A percentile compares a stretch with the other conserved stretches of the same genome.
Conservation (phyloP, 73 alveolate species). For the Paramecium bursaria region DNA sequence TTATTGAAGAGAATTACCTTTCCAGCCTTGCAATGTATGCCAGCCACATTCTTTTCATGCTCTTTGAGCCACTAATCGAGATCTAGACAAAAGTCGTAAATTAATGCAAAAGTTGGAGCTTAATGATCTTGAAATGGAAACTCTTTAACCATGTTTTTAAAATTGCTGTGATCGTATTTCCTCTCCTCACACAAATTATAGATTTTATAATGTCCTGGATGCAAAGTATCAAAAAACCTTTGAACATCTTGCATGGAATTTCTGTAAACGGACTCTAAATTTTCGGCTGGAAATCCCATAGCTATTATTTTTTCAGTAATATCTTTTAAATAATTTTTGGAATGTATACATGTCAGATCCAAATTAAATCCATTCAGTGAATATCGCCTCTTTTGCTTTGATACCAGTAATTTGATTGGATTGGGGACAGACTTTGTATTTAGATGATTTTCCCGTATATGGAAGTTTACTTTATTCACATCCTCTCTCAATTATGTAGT, state of each 20-base stretch:
- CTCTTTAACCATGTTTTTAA: slow-evolving; percentile 40
- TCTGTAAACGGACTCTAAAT: slow-evolving; percentile 85
- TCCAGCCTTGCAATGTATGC: slow-evolving; percentile 98
- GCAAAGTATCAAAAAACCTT: slow-evolving; percentile 85
- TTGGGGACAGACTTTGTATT: slow-evolving; percentile 46
- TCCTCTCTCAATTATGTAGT: slow-evolving; percentile 16
- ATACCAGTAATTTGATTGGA: slow-evolving; percentile 41
- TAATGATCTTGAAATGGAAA: slow-evolving; percentile 72
- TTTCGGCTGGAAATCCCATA: slow-evolving; percentile 91
- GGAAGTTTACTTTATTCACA: slow-evolving; percentile 28
- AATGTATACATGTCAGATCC: slow-evolving; percentile 51
- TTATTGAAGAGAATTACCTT: slow-evolving; percentile 58
- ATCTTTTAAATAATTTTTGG: slow-evolving; percentile 42
- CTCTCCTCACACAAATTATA: slow-evolving; percentile 90
- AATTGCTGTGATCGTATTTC: slow-evolving; percentile 62
- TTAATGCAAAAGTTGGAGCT: slow-evolving; percentile 59
- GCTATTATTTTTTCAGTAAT: slow-evolving; percentile 89
- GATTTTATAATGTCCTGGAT: slow-evolving; percentile 82
- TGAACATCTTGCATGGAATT: slow-evolving; percentile 80
- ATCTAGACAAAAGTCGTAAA: slow-evolving; percentile 64
- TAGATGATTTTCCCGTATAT: slow-evolving; percentile 28
- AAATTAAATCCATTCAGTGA: slow-evolving; percentile 41
- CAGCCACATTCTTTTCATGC: slow-evolving; percentile 85
- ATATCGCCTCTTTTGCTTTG: slow-evolving; percentile 40
- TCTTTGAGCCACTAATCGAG: slow-evolving; percentile 22